These are phyloP conservation scores for Acanthamoeba healyi DNA, from an alignment of 208 protist genomes.

Conservation along the genomic window DNA sequence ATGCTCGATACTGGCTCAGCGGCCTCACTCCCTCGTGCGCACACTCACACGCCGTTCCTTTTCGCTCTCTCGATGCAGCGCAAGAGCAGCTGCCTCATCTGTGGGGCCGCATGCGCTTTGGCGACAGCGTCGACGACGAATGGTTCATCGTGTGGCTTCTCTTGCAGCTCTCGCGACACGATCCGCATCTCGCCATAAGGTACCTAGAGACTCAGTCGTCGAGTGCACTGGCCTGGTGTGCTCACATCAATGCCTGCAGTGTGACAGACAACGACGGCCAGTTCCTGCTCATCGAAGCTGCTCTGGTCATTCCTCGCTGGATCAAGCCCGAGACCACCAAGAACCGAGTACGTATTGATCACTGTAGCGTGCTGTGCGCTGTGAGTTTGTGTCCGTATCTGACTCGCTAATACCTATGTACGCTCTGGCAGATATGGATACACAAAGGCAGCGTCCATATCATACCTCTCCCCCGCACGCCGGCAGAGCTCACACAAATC, in stretches of 20 bases:
- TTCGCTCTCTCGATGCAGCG: background rate
- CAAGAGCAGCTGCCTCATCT: constrained; percentile 41
- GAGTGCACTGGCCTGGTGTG: no score
- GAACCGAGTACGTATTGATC: constrained; percentile 46
- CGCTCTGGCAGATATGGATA: constrained; percentile 28
- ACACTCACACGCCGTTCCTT: background rate
- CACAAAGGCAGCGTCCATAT: constrained; percentile 50
- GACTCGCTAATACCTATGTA: background rate
- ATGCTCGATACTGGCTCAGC: background rate
- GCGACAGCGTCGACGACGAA: constrained; percentile 85
- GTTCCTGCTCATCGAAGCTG: constrained; percentile 86
- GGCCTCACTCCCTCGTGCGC: no score
- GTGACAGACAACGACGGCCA: constrained; percentile 86
- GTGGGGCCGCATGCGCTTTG: constrained; percentile 62
- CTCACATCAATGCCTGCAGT: background rate
- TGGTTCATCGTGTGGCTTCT: constrained; percentile 87
- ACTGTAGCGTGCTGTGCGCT: background rate
- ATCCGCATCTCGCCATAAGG: constrained; percentile 53
- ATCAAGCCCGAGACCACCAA: constrained; percentile 80
- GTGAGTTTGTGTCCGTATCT: no score
- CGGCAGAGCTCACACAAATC: constrained; percentile 61
- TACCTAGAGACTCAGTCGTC: background rate
- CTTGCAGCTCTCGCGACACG: constrained; percentile 72
- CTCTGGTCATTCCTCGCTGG: constrained; percentile 80
- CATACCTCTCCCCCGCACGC: constrained; percentile 66